These are phyloP conservation scores for Colletotrichum sp. DNA, from an alignment of 2,329 filamentous ascomycete genomes.

Conservation along the genomic window DNA sequence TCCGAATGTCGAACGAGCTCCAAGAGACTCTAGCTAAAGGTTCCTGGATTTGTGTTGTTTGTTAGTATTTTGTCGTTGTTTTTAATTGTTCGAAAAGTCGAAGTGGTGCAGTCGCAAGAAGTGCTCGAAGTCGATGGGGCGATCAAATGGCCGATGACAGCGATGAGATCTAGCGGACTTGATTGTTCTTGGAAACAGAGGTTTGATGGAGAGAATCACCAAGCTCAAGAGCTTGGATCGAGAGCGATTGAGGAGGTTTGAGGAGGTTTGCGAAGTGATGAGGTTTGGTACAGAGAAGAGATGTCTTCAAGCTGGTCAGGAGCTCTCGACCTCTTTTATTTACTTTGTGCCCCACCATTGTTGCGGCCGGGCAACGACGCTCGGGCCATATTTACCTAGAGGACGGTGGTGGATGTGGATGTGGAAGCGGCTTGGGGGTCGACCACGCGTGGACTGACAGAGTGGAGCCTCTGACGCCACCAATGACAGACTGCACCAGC, in stretches of 20 bases:
- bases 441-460: not conserved
- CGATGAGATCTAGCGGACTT: constrained; percentile 56
- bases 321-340: constrained; percentile 46
- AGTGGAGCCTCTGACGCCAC: not conserved
- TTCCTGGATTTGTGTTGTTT: constrained; percentile 58
- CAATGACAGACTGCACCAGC: not conserved
- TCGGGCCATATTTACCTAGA: not conserved
- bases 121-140: constrained; percentile 48
- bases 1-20: constrained; percentile 55
- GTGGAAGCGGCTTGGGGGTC: not conserved
- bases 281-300: constrained; percentile 30
- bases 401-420: not conserved
- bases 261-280: constrained; percentile 22
- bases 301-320: constrained; percentile 23
- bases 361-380: constrained; percentile 25
- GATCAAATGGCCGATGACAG: constrained; percentile 50
- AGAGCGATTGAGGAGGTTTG: constrained; percentile 5
- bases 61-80: constrained; percentile 50
- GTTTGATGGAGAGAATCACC: constrained; percentile 25
- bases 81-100: constrained; percentile 52
- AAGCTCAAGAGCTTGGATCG: constrained; percentile 24
- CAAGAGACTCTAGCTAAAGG: constrained; percentile 66
- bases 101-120: constrained; percentile 48
- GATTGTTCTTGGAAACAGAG: constrained; percentile 34
- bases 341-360: constrained; percentile 43